Base-by-base conservation (phyloP, 202 grass and related monocot genomes). In the Panicum hallii region DNA sequence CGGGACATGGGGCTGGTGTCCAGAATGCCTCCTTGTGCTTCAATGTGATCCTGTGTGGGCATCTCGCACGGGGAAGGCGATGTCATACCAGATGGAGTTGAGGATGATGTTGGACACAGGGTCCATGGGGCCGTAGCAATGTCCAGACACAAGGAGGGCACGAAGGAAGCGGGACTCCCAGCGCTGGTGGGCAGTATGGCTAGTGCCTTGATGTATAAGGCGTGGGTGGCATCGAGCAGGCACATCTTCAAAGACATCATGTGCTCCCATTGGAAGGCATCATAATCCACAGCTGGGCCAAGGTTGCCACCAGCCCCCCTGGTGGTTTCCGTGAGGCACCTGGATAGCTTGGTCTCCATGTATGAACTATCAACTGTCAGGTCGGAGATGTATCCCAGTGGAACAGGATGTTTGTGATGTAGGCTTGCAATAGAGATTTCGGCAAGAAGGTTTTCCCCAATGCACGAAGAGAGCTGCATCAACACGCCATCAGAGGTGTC, bases 11-110 rank as follows among this genome's bases (percentile, higher is more conserved):
- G 56, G 26, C 7, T 0, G 50, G 7, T 44, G 2, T 57, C 64
- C 5, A 81, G 48, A 19, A 79, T 53, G 77, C 50, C 77, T 10
- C n/a, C 23, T 58, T 19, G 52, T 58, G 55, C 20, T 58, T 58
- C 61, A 36, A 66, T 7, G 32, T 9, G 12, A 40, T 34, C 32
- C 15, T 20, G 55, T 19, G 16, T 58, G 5, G 20, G n/a, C 20
- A 7, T 19, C 19, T 6, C 17, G 8, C 55, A 6, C 0, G 20
- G 7, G 63, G 63, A 14, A 66, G 32, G 32, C 32, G 2, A 32
- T 32, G 32, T 32, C 32, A 32, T 32, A 32, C 32, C 32, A 32
- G 32, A 32, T 32, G 32, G 32, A 32, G 1, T 32, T 32, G 32
- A 32, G 32, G 0, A 32, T 32, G 32, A 32, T 32, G 32, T 32